These are phyloP conservation scores for Alternaria alternata DNA, from an alignment of 2,329 filamentous ascomycete genomes.

Conservation along the genomic window DNA sequence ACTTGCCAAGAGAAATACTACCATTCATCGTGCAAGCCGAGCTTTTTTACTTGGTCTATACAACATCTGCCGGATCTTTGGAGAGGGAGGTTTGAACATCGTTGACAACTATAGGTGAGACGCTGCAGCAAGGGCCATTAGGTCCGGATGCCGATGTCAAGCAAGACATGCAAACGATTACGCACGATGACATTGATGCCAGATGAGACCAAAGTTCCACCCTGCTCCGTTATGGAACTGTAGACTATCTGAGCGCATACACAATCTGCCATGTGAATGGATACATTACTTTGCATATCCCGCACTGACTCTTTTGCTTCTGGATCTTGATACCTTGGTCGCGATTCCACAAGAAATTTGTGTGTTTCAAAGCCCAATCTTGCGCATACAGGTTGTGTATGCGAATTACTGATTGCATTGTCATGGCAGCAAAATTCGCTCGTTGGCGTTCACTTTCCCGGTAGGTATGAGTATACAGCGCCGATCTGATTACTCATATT, in stretches of 20 bases:
- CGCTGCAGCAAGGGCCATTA: neutral
- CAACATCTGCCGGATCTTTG: neutral
- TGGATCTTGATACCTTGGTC: neutral
- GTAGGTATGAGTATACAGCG: neutral
- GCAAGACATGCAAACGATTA: neutral
- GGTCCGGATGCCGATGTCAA: neutral
- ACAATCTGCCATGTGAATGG: neutral
- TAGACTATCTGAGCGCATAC: slow-evolving; percentile 10
- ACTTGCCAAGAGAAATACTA: slow-evolving; percentile 11
- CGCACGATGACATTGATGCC: slow-evolving; percentile 11
- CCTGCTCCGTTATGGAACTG: slow-evolving; percentile 1
- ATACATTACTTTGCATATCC: neutral
- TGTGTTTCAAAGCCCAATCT: neutral
- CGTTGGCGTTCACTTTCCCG: neutral
- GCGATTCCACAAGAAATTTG: neutral
- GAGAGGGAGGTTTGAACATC: neutral
- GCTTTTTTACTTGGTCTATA: neutral
- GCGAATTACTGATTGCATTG: neutral
- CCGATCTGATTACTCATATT: neutral
- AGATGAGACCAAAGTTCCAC: slow-evolving; percentile 2
- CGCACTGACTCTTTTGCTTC: neutral
- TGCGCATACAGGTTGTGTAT: neutral
- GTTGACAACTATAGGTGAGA: neutral
- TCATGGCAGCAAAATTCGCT: neutral
- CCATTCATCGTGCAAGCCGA: slow-evolving; percentile 5